phyloP scores from a whole-genome alignment of 2,329 filamentous ascomycete genomes.

The Ascomycota sp. region DNA sequence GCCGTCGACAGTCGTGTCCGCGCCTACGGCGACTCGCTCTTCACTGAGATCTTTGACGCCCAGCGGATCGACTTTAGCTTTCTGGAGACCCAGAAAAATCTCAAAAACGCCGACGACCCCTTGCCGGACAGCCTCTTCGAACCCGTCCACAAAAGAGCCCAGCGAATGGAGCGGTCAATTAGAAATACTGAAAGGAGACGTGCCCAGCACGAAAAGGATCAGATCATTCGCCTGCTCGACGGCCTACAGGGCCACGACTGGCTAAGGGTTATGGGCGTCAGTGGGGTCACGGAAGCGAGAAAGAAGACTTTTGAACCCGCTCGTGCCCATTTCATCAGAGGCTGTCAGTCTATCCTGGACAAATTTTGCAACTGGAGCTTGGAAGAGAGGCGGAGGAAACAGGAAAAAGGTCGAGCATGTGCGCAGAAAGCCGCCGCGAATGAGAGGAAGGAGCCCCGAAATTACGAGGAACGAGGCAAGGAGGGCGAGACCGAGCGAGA shows the following conservation, averaged over 20 bases:
- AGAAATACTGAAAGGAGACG: constrained; percentile 43
- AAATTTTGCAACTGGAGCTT: constrained; percentile 81
- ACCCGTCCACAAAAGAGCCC: constrained; percentile 34
- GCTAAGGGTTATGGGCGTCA: constrained; percentile 81
- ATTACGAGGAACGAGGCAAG: constrained; percentile 15
- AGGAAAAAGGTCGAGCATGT: constrained; percentile 45
- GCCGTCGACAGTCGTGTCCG: constrained; percentile 19
- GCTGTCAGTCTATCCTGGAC: constrained; percentile 61
- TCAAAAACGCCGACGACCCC: constrained; percentile 27
- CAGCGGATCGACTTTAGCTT: constrained; percentile 36
- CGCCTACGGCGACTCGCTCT: constrained; percentile 34
- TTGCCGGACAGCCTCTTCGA: constrained; percentile 34
- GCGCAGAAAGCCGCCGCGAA: constrained; percentile 12
- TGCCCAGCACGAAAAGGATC: constrained; percentile 46
- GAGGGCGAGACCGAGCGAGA: constrained; percentile 10
- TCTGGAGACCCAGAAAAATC: constrained; percentile 24
- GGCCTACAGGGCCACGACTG: constrained; percentile 82
- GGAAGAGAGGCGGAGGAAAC: constrained; percentile 68
- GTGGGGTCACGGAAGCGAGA: constrained; percentile 62
- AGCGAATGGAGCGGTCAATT: constrained; percentile 39
- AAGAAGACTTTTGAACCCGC: constrained; percentile 78
- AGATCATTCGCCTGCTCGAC: constrained; percentile 48
- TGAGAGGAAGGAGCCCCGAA: constrained; percentile 11
- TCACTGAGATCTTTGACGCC: constrained; percentile 33
- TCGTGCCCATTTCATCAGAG: constrained; percentile 63